These are phyloP conservation scores for Rhododendron henanense DNA, from an alignment of 148 eudicot species.

Conservation along the genomic window DNA sequence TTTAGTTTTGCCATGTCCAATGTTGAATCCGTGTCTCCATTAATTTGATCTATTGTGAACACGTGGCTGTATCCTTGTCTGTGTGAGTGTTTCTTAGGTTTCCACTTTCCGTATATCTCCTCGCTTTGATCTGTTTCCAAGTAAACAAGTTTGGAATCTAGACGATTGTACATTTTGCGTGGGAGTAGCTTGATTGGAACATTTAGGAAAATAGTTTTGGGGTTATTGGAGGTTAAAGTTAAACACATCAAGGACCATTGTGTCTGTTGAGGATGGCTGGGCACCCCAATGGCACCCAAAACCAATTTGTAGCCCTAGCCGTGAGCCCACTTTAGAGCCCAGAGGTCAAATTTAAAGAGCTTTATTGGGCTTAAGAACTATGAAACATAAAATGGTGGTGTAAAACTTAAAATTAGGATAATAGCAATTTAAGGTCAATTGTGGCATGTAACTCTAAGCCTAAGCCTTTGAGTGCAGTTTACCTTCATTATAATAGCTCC, in stretches of 20 bases:
- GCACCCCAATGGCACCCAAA: neutral
- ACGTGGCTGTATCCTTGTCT: neutral
- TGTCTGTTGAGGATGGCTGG: neutral
- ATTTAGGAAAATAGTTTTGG: neutral
- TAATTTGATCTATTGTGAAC: neutral
- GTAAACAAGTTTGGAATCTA: neutral
- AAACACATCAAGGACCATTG: neutral
- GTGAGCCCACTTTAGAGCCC: neutral
- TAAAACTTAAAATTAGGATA: neutral
- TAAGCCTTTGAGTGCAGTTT: neutral
- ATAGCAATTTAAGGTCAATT: neutral
- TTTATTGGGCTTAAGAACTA: neutral
- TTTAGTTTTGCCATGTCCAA: neutral
- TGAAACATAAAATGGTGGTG: neutral
- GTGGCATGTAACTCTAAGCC: neutral
- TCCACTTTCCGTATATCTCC: neutral
- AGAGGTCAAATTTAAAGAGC: neutral
- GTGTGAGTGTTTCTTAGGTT: neutral
- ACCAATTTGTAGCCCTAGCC: neutral
- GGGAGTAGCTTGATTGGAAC: neutral
- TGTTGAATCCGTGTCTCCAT: neutral
- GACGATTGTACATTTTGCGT: neutral
- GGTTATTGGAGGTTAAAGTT: neutral
- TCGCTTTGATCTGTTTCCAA: neutral
- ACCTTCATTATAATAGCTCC: neutral